phyloP scores from a whole-genome alignment of 164 flowering plant species.

The Paratinospora sagittata region DNA sequence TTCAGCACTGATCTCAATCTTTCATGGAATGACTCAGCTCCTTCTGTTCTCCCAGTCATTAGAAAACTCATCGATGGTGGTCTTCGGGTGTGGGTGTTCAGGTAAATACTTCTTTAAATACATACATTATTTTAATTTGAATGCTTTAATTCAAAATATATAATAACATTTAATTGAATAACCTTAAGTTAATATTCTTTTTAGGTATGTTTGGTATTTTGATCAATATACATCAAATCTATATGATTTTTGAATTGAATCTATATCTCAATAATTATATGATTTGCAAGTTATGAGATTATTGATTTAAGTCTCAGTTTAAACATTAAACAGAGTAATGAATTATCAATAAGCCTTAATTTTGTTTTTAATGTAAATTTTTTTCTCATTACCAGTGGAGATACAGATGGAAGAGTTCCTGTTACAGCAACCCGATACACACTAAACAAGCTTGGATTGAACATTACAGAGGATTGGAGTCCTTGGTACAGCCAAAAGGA shows the following conservation, averaged over 20 bases:
- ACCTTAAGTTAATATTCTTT: no score
- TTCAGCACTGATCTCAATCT: neutral
- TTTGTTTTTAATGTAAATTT: no score
- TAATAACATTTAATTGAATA: no score
- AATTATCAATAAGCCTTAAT: no score
- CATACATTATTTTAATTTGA: no score
- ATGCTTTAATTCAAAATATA: no score
- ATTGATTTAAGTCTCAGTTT: no score
- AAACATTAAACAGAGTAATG: neutral
- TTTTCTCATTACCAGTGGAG: slow-evolving; percentile 40
- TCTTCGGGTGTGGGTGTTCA: slow-evolving; percentile 53
- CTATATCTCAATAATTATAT: no score
- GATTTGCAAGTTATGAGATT: no score
- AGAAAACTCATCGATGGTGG: slow-evolving; percentile 46
- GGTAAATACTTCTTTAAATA: slow-evolving; percentile 27
- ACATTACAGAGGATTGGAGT: slow-evolving; percentile 46
- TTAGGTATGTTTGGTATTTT: no score
- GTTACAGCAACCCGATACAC: slow-evolving; percentile 58
- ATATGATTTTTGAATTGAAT: no score
- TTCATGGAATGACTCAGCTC: slow-evolving; percentile 39
- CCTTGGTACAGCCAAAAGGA: slow-evolving; percentile 57
- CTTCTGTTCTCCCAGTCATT: slow-evolving; percentile 44
- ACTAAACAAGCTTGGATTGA: slow-evolving; percentile 46
- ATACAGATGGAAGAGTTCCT: slow-evolving; percentile 74
- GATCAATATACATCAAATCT: no score